Base-by-base conservation (phyloP, 345 rosid species). In the Eutrema yunnanense region DNA sequence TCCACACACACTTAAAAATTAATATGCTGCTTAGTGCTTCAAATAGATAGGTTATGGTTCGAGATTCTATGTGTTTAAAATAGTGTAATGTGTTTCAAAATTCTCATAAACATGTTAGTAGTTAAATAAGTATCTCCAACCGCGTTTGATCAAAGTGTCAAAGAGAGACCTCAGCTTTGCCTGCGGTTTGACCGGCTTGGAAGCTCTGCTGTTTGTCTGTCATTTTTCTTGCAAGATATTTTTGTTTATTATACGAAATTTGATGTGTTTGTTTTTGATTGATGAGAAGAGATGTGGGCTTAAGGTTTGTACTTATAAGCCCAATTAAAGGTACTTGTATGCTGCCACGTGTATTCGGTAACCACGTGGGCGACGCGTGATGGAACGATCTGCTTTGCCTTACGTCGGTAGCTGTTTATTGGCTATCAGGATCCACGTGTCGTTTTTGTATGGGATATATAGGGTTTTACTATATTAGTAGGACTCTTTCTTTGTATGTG, bases 111-210 rank as follows among this genome's bases (percentile, higher is more conserved):
- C 26, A 22, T 22, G 26, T 22, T 2, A 2, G 26, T 22, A 22
- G 2, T 22, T 22, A 22, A 22, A 22, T 22, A 22, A 22, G 26
- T 22, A 22, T 22, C 26, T 22, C 2, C 2, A 22, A 22, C 60
- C 1, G 40, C 5, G 33, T 32, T 32, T 54, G 60, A 33, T 32
- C 22, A 54, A 34, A 43, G 40, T 64, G 10, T 40, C 2, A 32
- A 62, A 41, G 42, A 69, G 43, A 64, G 44, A 84, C 95, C 87
- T 83, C 81, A 65, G 86, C 41, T 68, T 73, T 73, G 62, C 87
- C 89, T 56, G 87, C 77, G 75, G 84, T 74, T 54, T 84, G 80
- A 43, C 87, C 84, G 47, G 89, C 87, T 32, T 82, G 75, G 80
- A 76, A 81, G 69, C 82, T 56, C 59, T 82, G 68, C 52, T 83